Conservation (phyloP, 2,329 filamentous ascomycete species). For the Colletotrichum sp. region DNA sequence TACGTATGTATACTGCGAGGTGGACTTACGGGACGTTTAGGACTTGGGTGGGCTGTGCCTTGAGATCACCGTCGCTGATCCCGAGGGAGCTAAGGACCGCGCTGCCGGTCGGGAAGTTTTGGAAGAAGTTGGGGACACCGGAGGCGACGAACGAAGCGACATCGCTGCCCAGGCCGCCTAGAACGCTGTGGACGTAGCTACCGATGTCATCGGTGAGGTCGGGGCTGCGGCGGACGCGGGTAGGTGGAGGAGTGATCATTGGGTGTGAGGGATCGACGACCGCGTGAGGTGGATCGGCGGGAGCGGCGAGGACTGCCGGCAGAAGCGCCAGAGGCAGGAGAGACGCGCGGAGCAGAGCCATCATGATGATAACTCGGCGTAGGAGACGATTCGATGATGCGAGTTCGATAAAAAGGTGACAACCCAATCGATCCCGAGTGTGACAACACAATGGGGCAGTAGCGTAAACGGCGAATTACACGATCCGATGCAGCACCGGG, state of each 20-base stretch:
- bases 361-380: not conserved
- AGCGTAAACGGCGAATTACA: not conserved
- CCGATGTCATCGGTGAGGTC: slow-evolving; percentile 46
- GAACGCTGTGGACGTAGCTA: slow-evolving; percentile 55
- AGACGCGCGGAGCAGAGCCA: not conserved
- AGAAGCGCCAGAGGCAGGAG: slow-evolving; percentile 13
- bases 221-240: slow-evolving; percentile 1
- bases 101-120: slow-evolving; percentile 66
- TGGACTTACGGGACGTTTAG: slow-evolving; percentile 67
- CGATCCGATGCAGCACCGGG: not conserved
- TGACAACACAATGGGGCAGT: not conserved
- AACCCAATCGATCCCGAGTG: not conserved
- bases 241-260: slow-evolving; percentile 28
- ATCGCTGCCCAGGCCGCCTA: slow-evolving; percentile 56
- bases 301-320: slow-evolving; percentile 20
- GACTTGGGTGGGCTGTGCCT: slow-evolving; percentile 70
- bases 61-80: slow-evolving; percentile 62
- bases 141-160: slow-evolving; percentile 66
- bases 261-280: slow-evolving; percentile 21
- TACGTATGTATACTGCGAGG: no score
- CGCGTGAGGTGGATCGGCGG: slow-evolving; percentile 9
- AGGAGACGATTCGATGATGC: no score
- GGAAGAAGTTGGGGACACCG: slow-evolving; percentile 71
- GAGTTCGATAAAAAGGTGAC: not conserved
- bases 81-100: slow-evolving; percentile 66